These are phyloP conservation scores for Ascochyta rabiei DNA, from an alignment of 2,329 filamentous ascomycete species.

Conservation along the genomic window DNA sequence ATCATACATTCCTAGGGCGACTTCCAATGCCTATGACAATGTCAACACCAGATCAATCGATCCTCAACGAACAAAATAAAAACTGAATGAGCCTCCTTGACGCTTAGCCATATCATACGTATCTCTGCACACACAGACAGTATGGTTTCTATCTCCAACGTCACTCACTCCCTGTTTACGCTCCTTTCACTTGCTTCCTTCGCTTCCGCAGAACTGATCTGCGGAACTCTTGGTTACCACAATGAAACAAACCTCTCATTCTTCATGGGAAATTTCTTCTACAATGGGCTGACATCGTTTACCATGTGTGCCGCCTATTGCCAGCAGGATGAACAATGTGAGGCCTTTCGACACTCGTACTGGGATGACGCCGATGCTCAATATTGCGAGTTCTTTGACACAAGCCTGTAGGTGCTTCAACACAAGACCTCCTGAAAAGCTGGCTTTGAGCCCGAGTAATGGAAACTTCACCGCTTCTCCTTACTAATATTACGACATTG, in stretches of 20 bases:
- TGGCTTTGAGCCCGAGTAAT: not conserved
- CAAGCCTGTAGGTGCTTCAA: constrained; percentile 21
- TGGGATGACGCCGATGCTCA: constrained; percentile 23
- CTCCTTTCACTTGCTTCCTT: not conserved
- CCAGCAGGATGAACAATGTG: constrained; percentile 22
- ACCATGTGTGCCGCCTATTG: constrained; percentile 29
- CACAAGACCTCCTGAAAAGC: not conserved
- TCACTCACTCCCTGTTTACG: not conserved
- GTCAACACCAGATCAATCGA: not conserved
- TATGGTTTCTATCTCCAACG: not conserved
- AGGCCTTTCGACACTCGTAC: constrained; percentile 28
- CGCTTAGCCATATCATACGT: not conserved
- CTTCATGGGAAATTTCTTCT: constrained; percentile 37
- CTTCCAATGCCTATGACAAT: not conserved
- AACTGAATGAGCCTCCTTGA: not conserved
- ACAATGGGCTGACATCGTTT: constrained; percentile 23
- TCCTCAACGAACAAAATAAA: not conserved
- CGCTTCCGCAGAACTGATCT: constrained; percentile 9
- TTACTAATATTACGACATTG: too few relatives aligned
- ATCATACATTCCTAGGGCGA: not conserved
- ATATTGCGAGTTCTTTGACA: constrained; percentile 33
- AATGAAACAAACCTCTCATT: constrained; percentile 13
- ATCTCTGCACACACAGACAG: not conserved
- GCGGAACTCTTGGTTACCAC: constrained; percentile 19
- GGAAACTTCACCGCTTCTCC: not conserved